Evolutionary conservation across 2,329 filamentous ascomycete species (phyloP), one percentile per base, ranked within the genome.

Genomic region (Magnaporthiopsis rhizophila): DNA sequence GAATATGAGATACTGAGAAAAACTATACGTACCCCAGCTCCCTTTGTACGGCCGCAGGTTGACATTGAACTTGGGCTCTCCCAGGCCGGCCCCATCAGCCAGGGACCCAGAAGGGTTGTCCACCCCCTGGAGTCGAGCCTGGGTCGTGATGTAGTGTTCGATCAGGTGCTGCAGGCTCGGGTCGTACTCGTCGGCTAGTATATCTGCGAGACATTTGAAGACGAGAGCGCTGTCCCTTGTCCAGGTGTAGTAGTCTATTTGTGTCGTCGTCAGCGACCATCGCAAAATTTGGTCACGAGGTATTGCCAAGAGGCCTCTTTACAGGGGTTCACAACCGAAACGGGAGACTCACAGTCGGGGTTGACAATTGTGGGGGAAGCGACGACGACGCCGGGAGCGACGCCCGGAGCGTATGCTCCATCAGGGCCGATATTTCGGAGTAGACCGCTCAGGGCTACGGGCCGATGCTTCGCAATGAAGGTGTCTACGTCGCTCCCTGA

Each of bases 51-150:
- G 79, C 12, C 79, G 83, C 65, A 83, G 75, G 68, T 92, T 83
- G 57, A 86, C 84, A 64, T 88, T 80, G 75, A 85, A 93, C 75
- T 93, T 93, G 64, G 90, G 83, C 74, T 94, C 90, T 36, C 83
- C 90, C 9, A 94, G 75, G 26, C 83, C 83, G 18, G 72, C 69
- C 45, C 83, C 83, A 65, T 83, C 77, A 0, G 77, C 75, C 6
- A 86, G 72, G 26, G 76, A 75, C 1, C 89, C 89, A 0, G 88
- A 90, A 0, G 87, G 90, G 74, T 91, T 92, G 7, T 82, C 81
- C 1, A 91, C 81, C 0, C 79, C 81, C 73, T 92, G 89, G 0
- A 91, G 78, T 62, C 79, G 78, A 9, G 88, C 88, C 75, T 92
- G 88, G 2, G 88, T 76, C 30, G 77, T 79, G 69, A 92, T 85